Base-by-base conservation (phyloP, 2,329 filamentous ascomycete genomes). In the Aureobasidium vineae region DNA sequence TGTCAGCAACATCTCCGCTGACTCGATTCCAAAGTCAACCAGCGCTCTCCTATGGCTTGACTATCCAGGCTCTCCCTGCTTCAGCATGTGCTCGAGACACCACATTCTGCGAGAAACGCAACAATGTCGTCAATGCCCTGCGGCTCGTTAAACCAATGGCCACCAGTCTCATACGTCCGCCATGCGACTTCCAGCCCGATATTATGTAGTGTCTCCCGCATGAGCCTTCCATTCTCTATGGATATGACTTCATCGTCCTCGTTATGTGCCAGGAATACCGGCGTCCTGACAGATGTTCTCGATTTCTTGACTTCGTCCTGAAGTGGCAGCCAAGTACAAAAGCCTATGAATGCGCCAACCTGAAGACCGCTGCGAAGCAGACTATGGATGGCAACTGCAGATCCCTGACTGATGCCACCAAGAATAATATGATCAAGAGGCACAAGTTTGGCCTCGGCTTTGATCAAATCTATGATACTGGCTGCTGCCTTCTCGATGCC, bases 121-220 rank as follows among this genome's bases (percentile, higher is more conserved):
- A 70, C 65, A 4, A 72, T 36, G 40, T 72, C 70, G 56, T 72
- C 70, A 8, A 72, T 57, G 1, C 70, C 71, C 28, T 67, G 45
- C 11, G 69, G 69, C 63, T 72, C 70, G 28, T 70, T 72, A 1
- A 71, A 23, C 71, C 70, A 72, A 53, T 72, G 71, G 0, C 70
- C 70, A 2, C 69, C 70, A 19, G 70, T 68, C 16, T 68, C 53
- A 49, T 72, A 72, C 11, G 13, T 26, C 8, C 50, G 53, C 67
- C 70, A 71, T 26, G 67, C 67, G 11, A 72, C 70, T 13, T 19
- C 26, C 65, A 71, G 66, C 16, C 71, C 69, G 21, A 72, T 50
- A 38, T 28, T 15, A 5, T 28, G 56, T 47, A 72, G 45, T 15
- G 19, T 49, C 5, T 65, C 36, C 5, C 28, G 11, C 21, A 71